Evolutionary conservation across 73 alveolate genomes (phyloP), one percentile per base, ranked within the genome.

Genomic region (Paramecium octaurelia): DNA sequence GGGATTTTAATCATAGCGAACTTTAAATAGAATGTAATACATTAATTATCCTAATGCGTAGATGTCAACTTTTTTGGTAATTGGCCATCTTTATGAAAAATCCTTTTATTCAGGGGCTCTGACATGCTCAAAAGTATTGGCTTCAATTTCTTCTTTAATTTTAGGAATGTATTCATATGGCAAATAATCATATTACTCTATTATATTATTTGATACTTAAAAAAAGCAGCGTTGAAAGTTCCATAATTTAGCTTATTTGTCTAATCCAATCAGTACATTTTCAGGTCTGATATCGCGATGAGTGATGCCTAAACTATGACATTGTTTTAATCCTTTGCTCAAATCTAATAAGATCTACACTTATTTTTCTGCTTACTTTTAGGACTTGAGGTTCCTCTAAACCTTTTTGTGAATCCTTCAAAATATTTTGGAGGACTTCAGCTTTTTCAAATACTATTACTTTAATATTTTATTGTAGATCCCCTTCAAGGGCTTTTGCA

Each of bases 261-360:
- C 86, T 27, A 18, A 34, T 44, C 92, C 89, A n/a, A 91, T 48
- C 27, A 84, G 11, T 1, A 91, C 18, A 69, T 57, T 91, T 80
- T 91, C 95, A 27, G 93, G 95, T 42, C 89, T 83, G 7, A 91
- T 64, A 80, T 91, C 86, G 5, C 95, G 50, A 84, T 91, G 95
- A 18, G 59, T 48, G 5, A 91, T 31, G 11, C 84, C 84, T 35
- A 31, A 34, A 31, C 35, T 18, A 50, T 91, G 95, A n/a, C 71
- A 46, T 29, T 80, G 14, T 21, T 80, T 34, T 38, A 84, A 27
- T 20, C 94, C 95, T 68, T 43, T 36, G 31, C 87, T 21, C 27
- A 91, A 36, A 84, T 91, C 95, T 23, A 43, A 80, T 31, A 80
- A 46, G 44, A 80, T 48, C 91, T 80, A 46, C 29, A 20, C 57